These are phyloP conservation scores for Fusarium oxysporum DNA, from an alignment of 2,329 filamentous ascomycete species.

Conservation along the genomic window DNA sequence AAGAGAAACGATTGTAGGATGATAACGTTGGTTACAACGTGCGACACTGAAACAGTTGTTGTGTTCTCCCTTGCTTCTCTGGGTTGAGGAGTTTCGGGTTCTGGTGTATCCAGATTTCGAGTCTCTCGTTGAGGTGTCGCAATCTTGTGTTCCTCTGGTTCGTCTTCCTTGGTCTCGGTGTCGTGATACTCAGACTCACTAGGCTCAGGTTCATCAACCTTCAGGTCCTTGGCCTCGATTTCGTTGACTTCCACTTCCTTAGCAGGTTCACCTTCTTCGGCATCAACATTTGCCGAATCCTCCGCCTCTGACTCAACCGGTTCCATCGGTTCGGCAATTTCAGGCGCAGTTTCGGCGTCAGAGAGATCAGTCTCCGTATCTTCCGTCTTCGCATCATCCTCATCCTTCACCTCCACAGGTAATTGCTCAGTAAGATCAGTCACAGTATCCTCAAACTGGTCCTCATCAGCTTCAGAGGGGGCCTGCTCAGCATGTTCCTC, in stretches of 20 bases:
- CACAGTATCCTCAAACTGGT: slow-evolving; percentile 15
- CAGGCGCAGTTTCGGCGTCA: not conserved
- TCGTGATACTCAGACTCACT: not conserved
- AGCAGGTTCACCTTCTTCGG: not conserved
- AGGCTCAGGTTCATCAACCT: not conserved
- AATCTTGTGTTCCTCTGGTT: not conserved
- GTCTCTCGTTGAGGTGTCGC: slow-evolving; percentile 27
- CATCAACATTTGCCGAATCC: not conserved
- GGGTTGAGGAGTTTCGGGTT: slow-evolving; percentile 33
- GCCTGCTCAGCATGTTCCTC: slow-evolving; percentile 6
- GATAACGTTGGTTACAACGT: slow-evolving; percentile 83
- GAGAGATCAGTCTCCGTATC: slow-evolving; percentile 10
- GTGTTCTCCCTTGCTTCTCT: slow-evolving; percentile 36
- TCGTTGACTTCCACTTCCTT: not conserved
- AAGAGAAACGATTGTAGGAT: slow-evolving; percentile 84
- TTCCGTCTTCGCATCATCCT: slow-evolving; percentile 6
- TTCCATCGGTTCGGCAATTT: not conserved
- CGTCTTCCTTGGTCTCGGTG: not conserved
- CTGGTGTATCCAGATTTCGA: slow-evolving; percentile 14
- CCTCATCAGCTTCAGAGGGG: slow-evolving; percentile 1
- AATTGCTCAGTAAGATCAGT: slow-evolving; percentile 7
- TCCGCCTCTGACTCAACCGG: not conserved
- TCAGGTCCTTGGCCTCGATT: not conserved
- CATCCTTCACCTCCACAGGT: not conserved
- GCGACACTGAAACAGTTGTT: slow-evolving; percentile 74